phyloP scores from a whole-genome alignment of 495 filamentous ascomycete species.

The Lasiosphaeris hirsuta region DNA sequence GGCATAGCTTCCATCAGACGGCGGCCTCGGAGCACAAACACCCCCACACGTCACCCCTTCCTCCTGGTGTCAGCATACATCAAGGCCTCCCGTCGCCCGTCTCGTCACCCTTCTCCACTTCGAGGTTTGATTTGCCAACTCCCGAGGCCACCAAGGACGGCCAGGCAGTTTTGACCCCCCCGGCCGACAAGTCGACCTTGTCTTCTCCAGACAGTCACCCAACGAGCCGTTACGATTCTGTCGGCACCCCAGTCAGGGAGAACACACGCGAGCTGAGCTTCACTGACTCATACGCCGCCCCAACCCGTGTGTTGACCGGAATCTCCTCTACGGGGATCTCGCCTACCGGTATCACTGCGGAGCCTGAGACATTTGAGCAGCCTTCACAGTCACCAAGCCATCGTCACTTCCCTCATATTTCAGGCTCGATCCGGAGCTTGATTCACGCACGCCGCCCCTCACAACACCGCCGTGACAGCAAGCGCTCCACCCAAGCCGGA shows the following conservation, averaged over 20 bases:
- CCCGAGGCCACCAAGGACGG: slow-evolving; percentile 10
- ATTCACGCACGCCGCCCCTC: slow-evolving; percentile 20
- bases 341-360: slow-evolving; percentile 27
- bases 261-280: slow-evolving; percentile 27
- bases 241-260: slow-evolving; percentile 21
- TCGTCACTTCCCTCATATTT: slow-evolving; percentile 18
- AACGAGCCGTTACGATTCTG: slow-evolving; percentile 12
- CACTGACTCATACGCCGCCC: slow-evolving; percentile 26
- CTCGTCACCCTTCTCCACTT: slow-evolving; percentile 22
- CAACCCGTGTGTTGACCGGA: slow-evolving; percentile 24
- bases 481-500: slow-evolving; percentile 20
- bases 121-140: slow-evolving; percentile 9
- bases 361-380: slow-evolving; percentile 28
- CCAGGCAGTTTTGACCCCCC: slow-evolving; percentile 8
- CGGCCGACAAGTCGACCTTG: slow-evolving; percentile 13
- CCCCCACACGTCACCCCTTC: slow-evolving; percentile 10
- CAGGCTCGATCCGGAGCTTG: slow-evolving; percentile 24
- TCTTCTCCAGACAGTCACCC: not conserved
- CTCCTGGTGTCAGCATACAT: slow-evolving; percentile 19
- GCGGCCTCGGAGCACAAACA: slow-evolving; percentile 17
- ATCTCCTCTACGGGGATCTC: slow-evolving; percentile 24
- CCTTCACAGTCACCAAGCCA: slow-evolving; percentile 13
- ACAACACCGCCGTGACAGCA: slow-evolving; percentile 28
- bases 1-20: slow-evolving; percentile 16
- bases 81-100: slow-evolving; percentile 30